Percentiles rank a stretch among this genome's conserved stretches.
phyloP scores from a whole-genome alignment of 306 rosid genomes.

The Dalbergia cultrata region DNA sequence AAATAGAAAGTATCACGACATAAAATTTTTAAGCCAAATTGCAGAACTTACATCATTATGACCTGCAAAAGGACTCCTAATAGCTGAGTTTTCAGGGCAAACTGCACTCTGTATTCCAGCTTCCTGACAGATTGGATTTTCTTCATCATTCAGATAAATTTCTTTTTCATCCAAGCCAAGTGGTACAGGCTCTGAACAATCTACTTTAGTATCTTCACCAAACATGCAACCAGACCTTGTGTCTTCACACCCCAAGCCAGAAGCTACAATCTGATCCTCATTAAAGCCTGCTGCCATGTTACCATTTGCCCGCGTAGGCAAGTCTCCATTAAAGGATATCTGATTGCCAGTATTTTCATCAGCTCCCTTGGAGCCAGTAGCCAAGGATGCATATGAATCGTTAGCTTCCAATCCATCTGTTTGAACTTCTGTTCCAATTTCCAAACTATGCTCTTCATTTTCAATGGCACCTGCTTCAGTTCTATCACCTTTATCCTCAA shows the following conservation, averaged over 20 bases:
- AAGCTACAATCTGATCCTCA: conserved; percentile 57
- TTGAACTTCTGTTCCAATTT: conserved; percentile 52
- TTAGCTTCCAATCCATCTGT: conserved; percentile 55
- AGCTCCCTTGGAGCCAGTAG: conserved; percentile 54
- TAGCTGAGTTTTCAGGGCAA: conserved; percentile 54
- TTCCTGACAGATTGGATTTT: conserved; percentile 56
- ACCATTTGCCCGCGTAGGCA: conserved; percentile 55
- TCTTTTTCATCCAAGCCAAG: conserved; percentile 60
- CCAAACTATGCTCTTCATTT: conserved; percentile 49
- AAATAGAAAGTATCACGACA: conserved; percentile 21
- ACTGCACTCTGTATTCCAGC: conserved; percentile 52
- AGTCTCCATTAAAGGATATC: conserved; percentile 54
- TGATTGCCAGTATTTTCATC: conserved; percentile 52
- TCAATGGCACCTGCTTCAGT: conserved; percentile 52
- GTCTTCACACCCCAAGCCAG: conserved; percentile 62
- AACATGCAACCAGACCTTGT: conserved; percentile 46
- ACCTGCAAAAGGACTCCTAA: conserved; percentile 54
- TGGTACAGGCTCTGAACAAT: conserved; percentile 51
- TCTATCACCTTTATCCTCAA: conserved; percentile 45
- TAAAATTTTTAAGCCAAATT: conserved; percentile 28
- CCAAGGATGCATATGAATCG: conserved; percentile 50
- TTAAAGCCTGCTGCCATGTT: conserved; percentile 53
- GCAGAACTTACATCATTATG: conserved; percentile 69
- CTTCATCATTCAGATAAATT: conserved; percentile 55
- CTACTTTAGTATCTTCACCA: conserved; percentile 55